Base-by-base conservation (phyloP, 352 stramenopile species). In the Phytopythium oedochilum region DNA sequence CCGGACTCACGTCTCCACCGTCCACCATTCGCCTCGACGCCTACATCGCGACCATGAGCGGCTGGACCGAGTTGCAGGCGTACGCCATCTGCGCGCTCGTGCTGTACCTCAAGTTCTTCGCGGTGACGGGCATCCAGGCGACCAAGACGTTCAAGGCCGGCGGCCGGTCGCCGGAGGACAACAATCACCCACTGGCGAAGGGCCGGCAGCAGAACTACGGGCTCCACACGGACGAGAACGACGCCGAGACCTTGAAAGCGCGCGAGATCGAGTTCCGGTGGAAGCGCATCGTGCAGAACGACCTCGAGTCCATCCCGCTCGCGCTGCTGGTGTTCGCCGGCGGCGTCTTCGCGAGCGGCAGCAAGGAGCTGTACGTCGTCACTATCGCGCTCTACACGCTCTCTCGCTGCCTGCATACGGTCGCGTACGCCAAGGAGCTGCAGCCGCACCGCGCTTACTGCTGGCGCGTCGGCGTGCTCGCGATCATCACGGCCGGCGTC, bases 391-490 rank as follows among this genome's bases (percentile, higher is more conserved):
- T 71, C 29, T 84, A 78, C 66, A 86, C 73, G 0, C 12, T 66
- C 2, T 62, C 55, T 14, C 75, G 75, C 60, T 68, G 66, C 51
- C 61, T 71, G 28, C 73, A 84, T 59, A 78, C 70, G 39, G 69
- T 68, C 55, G 72, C 68, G 42, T 86, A 83, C 57, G 72, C 75
- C 46, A 73, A 83, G 20, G 56, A 57, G n/a, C 25, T 83, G 29
- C 72, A 83, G 52, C 70, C 70, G n/a, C 68, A 81, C 35, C 72
- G 75, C 20, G 68, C 70, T 26, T 71, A 66, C 59, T 76, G 67
- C 68, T 83, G 73, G 68, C 66, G 67, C n/a, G 54, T 66, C 20
- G 73, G 68, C 23, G 71, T 82, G n/a, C 29, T 83, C 51, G 49
- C 53, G 52, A 77, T 78, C 50, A 22, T 74, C 20, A 50, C 61